Evolutionary conservation across 1,139 yeast species (phyloP).

Genomic region (Lodderomyces parapsilosis): DNA sequence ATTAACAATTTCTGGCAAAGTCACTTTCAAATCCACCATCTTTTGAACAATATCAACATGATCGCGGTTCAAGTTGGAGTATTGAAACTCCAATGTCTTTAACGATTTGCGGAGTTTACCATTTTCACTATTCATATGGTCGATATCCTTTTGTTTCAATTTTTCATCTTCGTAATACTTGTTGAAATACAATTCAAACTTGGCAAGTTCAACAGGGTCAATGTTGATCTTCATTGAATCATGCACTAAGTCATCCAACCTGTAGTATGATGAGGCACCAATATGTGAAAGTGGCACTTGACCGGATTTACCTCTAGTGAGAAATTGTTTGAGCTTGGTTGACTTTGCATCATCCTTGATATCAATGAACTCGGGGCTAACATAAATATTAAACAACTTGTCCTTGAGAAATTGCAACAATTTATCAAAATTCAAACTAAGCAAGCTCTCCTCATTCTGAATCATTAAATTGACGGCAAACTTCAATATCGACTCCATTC

Average conservation of each 20-base stretch:
- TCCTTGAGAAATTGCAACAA: slow-evolving; percentile 76
- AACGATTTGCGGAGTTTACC: slow-evolving; percentile 74
- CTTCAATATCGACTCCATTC: slow-evolving; percentile 76
- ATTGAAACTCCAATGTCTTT: slow-evolving; percentile 68
- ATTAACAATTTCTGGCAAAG: slow-evolving; percentile 59
- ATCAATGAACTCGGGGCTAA: slow-evolving; percentile 38
- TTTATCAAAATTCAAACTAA: slow-evolving; percentile 69
- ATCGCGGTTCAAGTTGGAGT: slow-evolving; percentile 70
- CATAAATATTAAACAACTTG: slow-evolving; percentile 68
- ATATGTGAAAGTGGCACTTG: slow-evolving; percentile 8
- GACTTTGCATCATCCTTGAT: background rate
- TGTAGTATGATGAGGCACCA: slow-evolving; percentile 36
- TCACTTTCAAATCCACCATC: slow-evolving; percentile 42
- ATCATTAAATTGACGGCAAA: slow-evolving; percentile 78
- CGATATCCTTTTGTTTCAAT: slow-evolving; percentile 69
- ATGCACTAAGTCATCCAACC: slow-evolving; percentile 69
- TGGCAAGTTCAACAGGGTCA: slow-evolving; percentile 66
- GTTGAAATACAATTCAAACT: slow-evolving; percentile 71
- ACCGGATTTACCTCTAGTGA: slow-evolving; percentile 4
- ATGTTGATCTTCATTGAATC: slow-evolving; percentile 76
- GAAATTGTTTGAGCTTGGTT: slow-evolving; percentile 1
- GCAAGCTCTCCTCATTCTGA: slow-evolving; percentile 58
- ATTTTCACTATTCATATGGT: slow-evolving; percentile 60
- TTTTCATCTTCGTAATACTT: slow-evolving; percentile 70
- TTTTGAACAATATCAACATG: slow-evolving; percentile 53